Base-by-base conservation (phyloP, 306 rosid species). In the Herpetospermum pedunculosum region DNA sequence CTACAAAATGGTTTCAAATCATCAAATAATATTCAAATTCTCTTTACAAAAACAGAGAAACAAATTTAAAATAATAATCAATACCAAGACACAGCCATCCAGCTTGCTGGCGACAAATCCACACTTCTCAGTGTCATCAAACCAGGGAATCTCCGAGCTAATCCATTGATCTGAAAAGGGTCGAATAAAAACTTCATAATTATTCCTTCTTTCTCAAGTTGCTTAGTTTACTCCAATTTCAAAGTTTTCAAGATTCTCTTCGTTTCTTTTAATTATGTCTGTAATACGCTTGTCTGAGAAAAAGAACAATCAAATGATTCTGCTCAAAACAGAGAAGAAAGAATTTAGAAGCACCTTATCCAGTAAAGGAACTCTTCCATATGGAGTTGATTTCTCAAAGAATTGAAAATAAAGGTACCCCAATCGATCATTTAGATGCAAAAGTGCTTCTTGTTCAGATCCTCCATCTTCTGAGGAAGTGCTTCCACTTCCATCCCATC, bases 81-180 rank as follows among this genome's bases (percentile, higher is more conserved):
- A n/a, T 80, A 94, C 99, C 99, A 95, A 19, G 97, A 85, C 70
- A 95, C 88, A 16, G 96, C 89, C 99, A 95, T 91, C 99, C 99
- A 95, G 81, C 96, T 95, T 71, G 99, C 97, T 41, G 99, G 99
- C 4, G 97, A 95, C 54, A 95, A 92, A 87, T 95, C 99, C 65
- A 95, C 97, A 21, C 97, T 95, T 75, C 89, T 91, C 63, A 91
- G 83, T 72, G 97, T 87, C 92, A 81, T 85, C 90, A 95, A 88
- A 37, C 92, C 96, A 1, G 97, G 96, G 85, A 77, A 87, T 82
- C 97, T 87, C 80, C 85, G 88, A 77, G 92, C 87, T 67, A 95
- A 83, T 29, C 80, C 85, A 65, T 74, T 83, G 25, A 95, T 89
- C 99, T 95, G 80, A 86, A 84, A 41, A 78, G 79, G 25, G 25